Percentiles rank a stretch among this genome's conserved stretches.
Evolutionary conservation across 768 basidiomycete genomes (phyloP).

Genomic region (Pleurotus tuber-regium): DNA sequence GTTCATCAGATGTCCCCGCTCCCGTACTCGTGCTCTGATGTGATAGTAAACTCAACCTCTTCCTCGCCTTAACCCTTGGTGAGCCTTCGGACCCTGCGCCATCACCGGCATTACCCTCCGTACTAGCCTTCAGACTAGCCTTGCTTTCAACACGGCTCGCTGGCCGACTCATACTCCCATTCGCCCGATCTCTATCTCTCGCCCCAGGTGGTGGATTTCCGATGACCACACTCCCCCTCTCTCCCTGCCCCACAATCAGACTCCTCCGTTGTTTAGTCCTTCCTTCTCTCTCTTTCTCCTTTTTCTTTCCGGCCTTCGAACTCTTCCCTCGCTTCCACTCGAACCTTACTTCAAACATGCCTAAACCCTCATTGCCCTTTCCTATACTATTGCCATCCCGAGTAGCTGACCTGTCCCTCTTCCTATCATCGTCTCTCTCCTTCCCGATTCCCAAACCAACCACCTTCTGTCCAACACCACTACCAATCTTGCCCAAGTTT

Average conservation of each 20-base stretch:
- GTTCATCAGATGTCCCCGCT: slow-evolving; percentile 1
- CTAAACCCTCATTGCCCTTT: slow-evolving; percentile 21
- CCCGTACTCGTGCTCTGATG: slow-evolving; percentile 8
- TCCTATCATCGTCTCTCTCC: slow-evolving; percentile 8
- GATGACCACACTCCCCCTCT: neutral
- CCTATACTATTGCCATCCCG: slow-evolving; percentile 1
- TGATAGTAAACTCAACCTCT: slow-evolving; percentile 3
- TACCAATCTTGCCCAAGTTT: slow-evolving; percentile 36
- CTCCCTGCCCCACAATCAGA: no score
- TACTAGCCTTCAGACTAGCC: neutral
- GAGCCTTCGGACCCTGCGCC: slow-evolving; percentile 24
- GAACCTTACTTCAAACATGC: slow-evolving; percentile 67
- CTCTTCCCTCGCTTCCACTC: slow-evolving; percentile 69
- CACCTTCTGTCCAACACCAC: neutral
- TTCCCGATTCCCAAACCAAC: slow-evolving; percentile 13
- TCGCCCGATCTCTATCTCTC: neutral
- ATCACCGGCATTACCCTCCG: slow-evolving; percentile 18
- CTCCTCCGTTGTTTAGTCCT: no score
- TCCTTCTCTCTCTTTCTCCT: slow-evolving; percentile 22
- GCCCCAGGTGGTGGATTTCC: slow-evolving; percentile 7
- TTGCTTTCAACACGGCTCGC: slow-evolving; percentile 9
- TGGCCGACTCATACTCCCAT: neutral
- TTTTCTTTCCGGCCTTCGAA: slow-evolving; percentile 24
- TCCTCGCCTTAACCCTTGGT: slow-evolving; percentile 20
- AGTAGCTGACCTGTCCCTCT: slow-evolving; percentile 8